Evolutionary conservation across 805 yeast genomes (phyloP), one percentile per base, ranked within the genome.

Genomic region (Clavispora fructus): DNA sequence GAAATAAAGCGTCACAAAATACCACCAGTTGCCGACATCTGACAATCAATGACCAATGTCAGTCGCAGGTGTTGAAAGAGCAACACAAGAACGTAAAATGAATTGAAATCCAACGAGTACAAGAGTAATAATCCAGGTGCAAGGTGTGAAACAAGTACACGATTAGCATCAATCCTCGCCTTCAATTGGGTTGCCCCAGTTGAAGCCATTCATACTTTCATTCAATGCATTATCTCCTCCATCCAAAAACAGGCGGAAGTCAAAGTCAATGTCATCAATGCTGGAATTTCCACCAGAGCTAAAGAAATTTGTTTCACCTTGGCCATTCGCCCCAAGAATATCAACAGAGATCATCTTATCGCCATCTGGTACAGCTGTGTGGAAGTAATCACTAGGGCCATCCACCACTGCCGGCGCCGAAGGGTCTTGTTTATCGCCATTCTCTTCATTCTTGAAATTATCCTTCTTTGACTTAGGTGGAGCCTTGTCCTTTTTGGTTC

Each of bases 201-300:
- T 63, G 50, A 71, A 71, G 3, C 65, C 68, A 25, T 56, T 54
- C 27, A 70, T 66, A 8, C 65, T 60, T 45, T 71, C 75, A 47
- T 62, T 60, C 47, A 67, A 51, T 2, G 56, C 55, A 8, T 50
- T 55, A 38, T 64, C 69, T 17, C 51, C 56, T 12, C 61, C 68
- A 41, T 68, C 74, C 53, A 72, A 63, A 49, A 71, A 68, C 59
- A 59, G 68, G 49, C 68, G 67, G 53, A 71, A 71, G 49, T 70
- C 75, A 54, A 72, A 71, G 49, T 70, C 75, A 31, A 71, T 68
- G 43, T 71, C 76, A 39, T 69, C 75, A 32, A 69, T 58, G n/a
- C 65, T 62, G 9, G 61, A 60, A 23, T 52, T 51, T 17, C 56
- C 54, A 2, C 57, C 53, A 25, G 56, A 38, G 17, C 54, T 55